Evolutionary conservation across 768 basidiomycete species (phyloP).

Genomic region (Cyathus striatus): DNA sequence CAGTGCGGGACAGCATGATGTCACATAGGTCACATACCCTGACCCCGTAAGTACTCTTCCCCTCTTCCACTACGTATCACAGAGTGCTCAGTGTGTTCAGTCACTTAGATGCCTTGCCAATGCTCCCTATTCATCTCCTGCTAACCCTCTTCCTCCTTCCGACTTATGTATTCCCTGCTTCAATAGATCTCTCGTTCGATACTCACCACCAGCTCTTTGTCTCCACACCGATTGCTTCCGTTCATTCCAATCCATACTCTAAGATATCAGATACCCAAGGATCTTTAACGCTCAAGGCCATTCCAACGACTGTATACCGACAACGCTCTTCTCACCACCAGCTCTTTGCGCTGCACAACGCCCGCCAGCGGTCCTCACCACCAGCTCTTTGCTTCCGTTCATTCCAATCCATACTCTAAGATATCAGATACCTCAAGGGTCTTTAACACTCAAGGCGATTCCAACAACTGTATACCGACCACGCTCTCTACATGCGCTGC

Average conservation of each 20-base stretch:
- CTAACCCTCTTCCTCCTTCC: neutral
- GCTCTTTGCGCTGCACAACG: neutral
- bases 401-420: neutral
- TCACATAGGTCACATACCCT: no score
- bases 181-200: neutral
- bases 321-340: slow-evolving; percentile 42
- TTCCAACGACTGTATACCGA: slow-evolving; percentile 54
- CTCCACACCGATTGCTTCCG: no score
- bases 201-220: no score
- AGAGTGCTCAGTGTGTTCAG: no score
- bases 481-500: slow-evolving; percentile 41
- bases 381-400: neutral
- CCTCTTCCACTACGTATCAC: no score
- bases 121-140: slow-evolving; percentile 1
- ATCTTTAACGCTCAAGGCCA: slow-evolving; percentile 31
- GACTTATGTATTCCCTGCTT: neutral
- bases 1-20: no score
- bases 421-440: neutral
- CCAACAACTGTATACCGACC: slow-evolving; percentile 62
- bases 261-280: neutral
- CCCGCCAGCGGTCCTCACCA: neutral
- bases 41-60: no score
- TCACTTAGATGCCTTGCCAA: neutral
- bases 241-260: neutral
- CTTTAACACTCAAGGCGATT: slow-evolving; percentile 32